Percentiles rank a stretch among this genome's conserved stretches.
Conservation (phyloP, 352 stramenopile genomes). For the Globisporangium cederbergense region DNA sequence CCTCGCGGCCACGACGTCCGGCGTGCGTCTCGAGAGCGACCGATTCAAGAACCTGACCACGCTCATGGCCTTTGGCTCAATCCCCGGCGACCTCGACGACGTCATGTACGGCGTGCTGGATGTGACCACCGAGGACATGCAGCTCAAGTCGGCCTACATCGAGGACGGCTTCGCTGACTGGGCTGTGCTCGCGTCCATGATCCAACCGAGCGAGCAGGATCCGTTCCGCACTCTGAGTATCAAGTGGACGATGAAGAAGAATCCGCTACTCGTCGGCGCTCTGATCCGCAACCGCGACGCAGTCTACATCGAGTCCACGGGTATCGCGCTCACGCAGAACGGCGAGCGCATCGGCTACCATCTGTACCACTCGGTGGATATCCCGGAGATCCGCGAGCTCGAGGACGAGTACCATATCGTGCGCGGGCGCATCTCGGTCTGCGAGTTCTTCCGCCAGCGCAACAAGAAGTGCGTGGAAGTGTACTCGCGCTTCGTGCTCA, state of each 20-base stretch:
- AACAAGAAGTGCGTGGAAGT: slow-evolving; percentile 28
- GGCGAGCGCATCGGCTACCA: slow-evolving; percentile 56
- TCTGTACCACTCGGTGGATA: slow-evolving; percentile 40
- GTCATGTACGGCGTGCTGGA: slow-evolving; percentile 57
- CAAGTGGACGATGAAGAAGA: slow-evolving; percentile 51
- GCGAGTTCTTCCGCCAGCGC: slow-evolving; percentile 31
- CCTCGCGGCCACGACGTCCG: not conserved
- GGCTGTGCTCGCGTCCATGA: slow-evolving; percentile 35
- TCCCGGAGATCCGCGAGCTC: slow-evolving; percentile 33
- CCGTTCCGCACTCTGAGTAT: slow-evolving; percentile 42
- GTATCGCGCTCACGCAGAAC: slow-evolving; percentile 28
- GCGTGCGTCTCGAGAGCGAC: no score
- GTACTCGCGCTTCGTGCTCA: slow-evolving; percentile 6
- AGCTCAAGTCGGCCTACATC: slow-evolving; percentile 48
- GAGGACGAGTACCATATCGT: slow-evolving; percentile 26
- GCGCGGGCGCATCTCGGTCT: slow-evolving; percentile 40
- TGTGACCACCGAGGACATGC: slow-evolving; percentile 35
- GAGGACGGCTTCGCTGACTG: slow-evolving; percentile 42
- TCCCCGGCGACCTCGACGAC: slow-evolving; percentile 39
- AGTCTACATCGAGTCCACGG: slow-evolving; percentile 53
- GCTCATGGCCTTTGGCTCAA: slow-evolving; percentile 20
- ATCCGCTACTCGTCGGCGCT: slow-evolving; percentile 28
- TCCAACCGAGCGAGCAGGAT: slow-evolving; percentile 29
- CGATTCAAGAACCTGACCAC: no score
- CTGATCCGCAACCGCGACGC: slow-evolving; percentile 57